phyloP scores from a whole-genome alignment of 495 filamentous ascomycete genomes.

The Penicillium taxi region DNA sequence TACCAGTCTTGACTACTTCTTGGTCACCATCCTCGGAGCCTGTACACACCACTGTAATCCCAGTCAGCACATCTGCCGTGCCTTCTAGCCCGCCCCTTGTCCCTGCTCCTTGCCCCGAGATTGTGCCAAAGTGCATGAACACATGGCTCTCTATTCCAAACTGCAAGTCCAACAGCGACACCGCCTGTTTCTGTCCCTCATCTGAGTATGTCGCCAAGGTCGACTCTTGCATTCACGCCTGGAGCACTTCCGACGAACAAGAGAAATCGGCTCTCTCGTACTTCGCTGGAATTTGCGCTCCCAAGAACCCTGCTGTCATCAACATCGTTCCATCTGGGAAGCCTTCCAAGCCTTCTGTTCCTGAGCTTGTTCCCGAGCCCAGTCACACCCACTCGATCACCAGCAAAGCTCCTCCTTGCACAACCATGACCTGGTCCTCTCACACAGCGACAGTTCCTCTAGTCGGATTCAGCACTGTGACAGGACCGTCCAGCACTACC shows the following conservation, averaged over 20 bases:
- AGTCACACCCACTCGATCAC: not conserved
- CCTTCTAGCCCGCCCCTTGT: conserved; percentile 4
- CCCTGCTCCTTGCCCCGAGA: conserved; percentile 48
- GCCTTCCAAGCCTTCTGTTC: conserved; percentile 17
- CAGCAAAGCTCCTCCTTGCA: conserved; percentile 45
- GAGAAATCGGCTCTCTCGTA: conserved; percentile 64
- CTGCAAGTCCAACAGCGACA: conserved; percentile 80
- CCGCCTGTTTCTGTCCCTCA: conserved; percentile 79
- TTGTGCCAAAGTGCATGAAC: conserved; percentile 87
- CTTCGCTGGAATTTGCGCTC: conserved; percentile 86
- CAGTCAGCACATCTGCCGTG: conserved; percentile 9
- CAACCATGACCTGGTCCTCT: conserved; percentile 53
- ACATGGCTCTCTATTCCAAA: conserved; percentile 70
- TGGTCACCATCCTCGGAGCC: too few species aligned
- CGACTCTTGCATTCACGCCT: conserved; percentile 69
- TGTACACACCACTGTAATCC: too few species aligned
- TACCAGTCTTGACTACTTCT: too few species aligned
- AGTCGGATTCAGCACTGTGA: conserved; percentile 57
- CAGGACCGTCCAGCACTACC: conserved; percentile 22
- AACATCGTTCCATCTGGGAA: conserved; percentile 53
- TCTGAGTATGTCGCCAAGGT: conserved; percentile 67
- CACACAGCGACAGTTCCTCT: conserved; percentile 63
- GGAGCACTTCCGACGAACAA: conserved; percentile 56
- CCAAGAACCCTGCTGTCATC: conserved; percentile 72
- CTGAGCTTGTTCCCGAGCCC: conserved; percentile 6